Conservation (phyloP, 2,329 filamentous ascomycete genomes). For the Sphaerulina musiva region DNA sequence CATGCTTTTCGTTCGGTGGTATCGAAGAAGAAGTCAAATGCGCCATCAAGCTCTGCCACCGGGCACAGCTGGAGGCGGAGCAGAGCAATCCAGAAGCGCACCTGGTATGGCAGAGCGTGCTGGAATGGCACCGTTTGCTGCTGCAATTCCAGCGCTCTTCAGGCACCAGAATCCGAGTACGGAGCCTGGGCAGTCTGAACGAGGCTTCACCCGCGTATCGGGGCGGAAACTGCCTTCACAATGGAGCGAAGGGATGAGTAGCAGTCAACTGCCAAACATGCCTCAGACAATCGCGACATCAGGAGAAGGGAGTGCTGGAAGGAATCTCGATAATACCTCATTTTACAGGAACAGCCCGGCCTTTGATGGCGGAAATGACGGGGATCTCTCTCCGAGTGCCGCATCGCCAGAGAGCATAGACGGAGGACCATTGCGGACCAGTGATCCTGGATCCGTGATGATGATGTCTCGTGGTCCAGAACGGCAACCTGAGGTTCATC, state of each 20-base stretch:
- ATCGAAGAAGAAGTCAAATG: conserved; percentile 34
- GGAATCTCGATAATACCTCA: conserved; percentile 33
- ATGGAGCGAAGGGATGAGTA: conserved; percentile 45
- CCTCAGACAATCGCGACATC: conserved; percentile 13
- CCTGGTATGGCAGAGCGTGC: conserved; percentile 39
- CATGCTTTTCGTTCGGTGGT: conserved; percentile 49
- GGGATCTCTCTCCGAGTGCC: conserved; percentile 11
- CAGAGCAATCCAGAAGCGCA: conserved; percentile 12
- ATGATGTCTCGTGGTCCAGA: conserved; percentile 32
- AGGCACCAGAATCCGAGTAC: conserved; percentile 31
- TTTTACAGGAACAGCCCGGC: conserved; percentile 43
- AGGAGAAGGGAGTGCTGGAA: neutral
- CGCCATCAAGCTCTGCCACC: conserved; percentile 27
- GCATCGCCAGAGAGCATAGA: conserved; percentile 12
- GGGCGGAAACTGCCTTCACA: conserved; percentile 45
- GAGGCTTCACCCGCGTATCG: conserved; percentile 43
- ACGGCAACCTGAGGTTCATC: conserved; percentile 30
- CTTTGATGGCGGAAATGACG: conserved; percentile 37
- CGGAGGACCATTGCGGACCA: conserved; percentile 8
- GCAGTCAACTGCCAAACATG: conserved; percentile 21
- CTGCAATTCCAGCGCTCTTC: conserved; percentile 36
- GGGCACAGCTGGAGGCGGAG: conserved; percentile 15
- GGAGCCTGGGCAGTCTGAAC: conserved; percentile 31
- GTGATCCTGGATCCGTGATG: conserved; percentile 12
- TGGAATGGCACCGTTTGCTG: conserved; percentile 34